phyloP scores from a whole-genome alignment of 768 basidiomycete genomes.

The Rhodotorula sphaerocarpa region DNA sequence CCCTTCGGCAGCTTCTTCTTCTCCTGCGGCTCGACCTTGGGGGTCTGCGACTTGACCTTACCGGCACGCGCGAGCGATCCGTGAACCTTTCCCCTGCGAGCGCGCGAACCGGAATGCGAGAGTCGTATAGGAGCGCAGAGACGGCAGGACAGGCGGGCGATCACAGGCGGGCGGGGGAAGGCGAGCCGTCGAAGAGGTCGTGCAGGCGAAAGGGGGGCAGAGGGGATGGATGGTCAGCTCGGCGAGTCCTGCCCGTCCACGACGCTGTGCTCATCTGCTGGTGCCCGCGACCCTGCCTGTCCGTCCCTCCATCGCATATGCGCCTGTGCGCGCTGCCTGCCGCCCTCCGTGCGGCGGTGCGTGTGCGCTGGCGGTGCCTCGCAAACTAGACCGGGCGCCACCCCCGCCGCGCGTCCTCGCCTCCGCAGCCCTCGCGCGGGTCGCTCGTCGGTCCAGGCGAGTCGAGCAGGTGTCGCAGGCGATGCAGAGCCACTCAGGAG shows the following conservation, averaged over 20 bases:
- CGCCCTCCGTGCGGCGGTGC: not conserved
- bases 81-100: conserved; percentile 38
- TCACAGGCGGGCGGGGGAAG: not conserved
- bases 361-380: not conserved
- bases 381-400: not conserved
- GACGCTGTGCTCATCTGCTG: not conserved
- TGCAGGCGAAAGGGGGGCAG: not conserved
- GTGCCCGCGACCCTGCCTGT: too few species aligned
- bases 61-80: conserved; percentile 39
- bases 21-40: conserved; percentile 2
- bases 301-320: too few species aligned
- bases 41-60: conserved; percentile 56
- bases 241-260: not conserved
- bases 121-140: not conserved
- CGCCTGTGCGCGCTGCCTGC: not conserved
- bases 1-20: conserved; percentile 58
- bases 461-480: not conserved
- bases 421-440: not conserved
- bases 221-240: not conserved
- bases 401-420: not conserved
- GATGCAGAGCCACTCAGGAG: not conserved
- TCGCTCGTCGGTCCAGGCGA: not conserved
- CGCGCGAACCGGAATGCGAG: not conserved
- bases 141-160: not conserved
- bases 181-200: too few species aligned